These are phyloP conservation scores for Euphorbia pulcherrima DNA, from an alignment of 345 rosid genomes.

Conservation along the genomic window DNA sequence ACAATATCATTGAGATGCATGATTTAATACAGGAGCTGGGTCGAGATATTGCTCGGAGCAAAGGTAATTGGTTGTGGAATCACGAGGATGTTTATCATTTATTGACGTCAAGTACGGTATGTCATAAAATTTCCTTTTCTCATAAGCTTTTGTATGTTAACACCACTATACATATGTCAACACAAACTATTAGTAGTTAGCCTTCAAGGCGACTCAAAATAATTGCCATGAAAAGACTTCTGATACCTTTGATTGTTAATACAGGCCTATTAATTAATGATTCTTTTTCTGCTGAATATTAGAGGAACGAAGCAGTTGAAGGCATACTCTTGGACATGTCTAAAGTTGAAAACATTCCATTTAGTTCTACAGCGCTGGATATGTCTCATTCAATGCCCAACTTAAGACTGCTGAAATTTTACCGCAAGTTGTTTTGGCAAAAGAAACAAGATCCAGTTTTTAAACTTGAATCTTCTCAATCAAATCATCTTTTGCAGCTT, in stretches of 20 bases:
- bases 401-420: too few species aligned
- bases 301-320: too few species aligned
- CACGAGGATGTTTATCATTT: too few species aligned
- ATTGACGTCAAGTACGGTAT: too few species aligned
- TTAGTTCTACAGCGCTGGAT: slow-evolving; percentile 6
- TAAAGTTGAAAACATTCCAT: neutral
- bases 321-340: slow-evolving; percentile 12
- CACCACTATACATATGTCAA: neutral
- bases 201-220: neutral
- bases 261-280: too few species aligned
- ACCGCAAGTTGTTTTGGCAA: too few species aligned
- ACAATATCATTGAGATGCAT: slow-evolving; percentile 2
- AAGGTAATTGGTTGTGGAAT: too few species aligned
- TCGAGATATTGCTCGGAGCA: too few species aligned
- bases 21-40: too few species aligned
- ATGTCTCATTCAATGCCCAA: slow-evolving; percentile 5
- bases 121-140: neutral
- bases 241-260: neutral
- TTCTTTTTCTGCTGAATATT: neutral
- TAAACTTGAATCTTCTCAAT: slow-evolving; percentile 1
- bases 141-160: neutral
- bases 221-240: neutral
- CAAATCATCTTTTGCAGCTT: neutral
- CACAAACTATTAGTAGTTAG: neutral
- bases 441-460: slow-evolving; percentile 1